Percentiles rank a stretch among this genome's conserved stretches.
Conservation (phyloP, 805 yeast species). For the Candida railenensis region DNA sequence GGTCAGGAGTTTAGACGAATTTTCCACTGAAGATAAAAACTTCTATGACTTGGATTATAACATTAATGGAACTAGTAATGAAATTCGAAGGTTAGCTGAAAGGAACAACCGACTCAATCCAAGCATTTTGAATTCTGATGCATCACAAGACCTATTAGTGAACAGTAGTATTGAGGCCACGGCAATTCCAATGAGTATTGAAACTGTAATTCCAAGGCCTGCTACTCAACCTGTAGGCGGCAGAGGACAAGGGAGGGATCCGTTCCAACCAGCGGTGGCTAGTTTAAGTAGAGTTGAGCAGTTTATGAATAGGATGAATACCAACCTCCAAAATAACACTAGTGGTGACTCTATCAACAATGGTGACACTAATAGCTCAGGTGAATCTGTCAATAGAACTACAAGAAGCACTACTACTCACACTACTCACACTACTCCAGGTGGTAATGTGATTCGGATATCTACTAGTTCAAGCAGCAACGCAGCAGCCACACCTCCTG, state of each 20-base stretch:
- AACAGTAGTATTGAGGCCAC: slow-evolving; percentile 25
- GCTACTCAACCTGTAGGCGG: slow-evolving; percentile 5
- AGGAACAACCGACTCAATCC: slow-evolving; percentile 34
- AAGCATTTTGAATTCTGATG: slow-evolving; percentile 36
- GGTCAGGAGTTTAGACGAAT: slow-evolving; percentile 23
- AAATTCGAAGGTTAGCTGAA: slow-evolving; percentile 18
- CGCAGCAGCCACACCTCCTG: not conserved
- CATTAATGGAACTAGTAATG: slow-evolving; percentile 18
- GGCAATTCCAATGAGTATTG: slow-evolving; percentile 13
- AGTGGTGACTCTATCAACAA: not conserved
- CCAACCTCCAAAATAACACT: not conserved
- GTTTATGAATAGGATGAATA: slow-evolving; percentile 3
- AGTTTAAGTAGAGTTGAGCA: not conserved
- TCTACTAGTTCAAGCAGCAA: not conserved
- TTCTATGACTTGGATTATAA: slow-evolving; percentile 20
- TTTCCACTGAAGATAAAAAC: slow-evolving; percentile 22
- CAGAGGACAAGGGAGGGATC: slow-evolving; percentile 1
- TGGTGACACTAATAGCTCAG: not conserved
- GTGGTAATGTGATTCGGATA: not conserved
- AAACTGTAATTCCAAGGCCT: slow-evolving; percentile 6
- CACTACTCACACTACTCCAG: not conserved
- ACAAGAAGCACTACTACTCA: slow-evolving; percentile 1
- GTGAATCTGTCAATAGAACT: not conserved
- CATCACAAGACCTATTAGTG: slow-evolving; percentile 33
- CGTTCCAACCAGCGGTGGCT: not conserved